Base-by-base conservation (phyloP, 140 eudicot species). In the Erigeron philadelphicus region DNA sequence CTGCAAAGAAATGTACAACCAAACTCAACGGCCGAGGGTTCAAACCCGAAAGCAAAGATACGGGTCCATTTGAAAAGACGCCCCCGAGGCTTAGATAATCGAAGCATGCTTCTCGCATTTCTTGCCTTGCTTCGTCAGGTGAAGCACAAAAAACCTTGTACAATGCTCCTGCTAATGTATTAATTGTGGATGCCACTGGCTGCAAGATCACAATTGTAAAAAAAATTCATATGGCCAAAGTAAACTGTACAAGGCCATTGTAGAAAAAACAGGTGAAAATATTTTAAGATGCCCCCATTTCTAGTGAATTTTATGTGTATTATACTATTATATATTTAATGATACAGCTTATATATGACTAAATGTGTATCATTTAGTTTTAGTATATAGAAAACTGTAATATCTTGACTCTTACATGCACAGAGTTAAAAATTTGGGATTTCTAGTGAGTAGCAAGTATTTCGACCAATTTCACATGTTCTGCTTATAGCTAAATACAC, bases 141-240 rank as follows among this genome's bases (percentile, higher is more conserved):
- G 90, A 85, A 19, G 90, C 87, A 64, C 90, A 71, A 61, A 82
- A 85, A 5, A 85, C 90, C 61, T 79, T 82, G 66, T 85, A 85
- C 57, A 85, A 53, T 0, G 90, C 90, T 31, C 83, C 90, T 8
- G 90, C 90, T 67, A 85, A 66, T 71, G 90, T 85, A 45, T 85
- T 85, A n/a, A 85, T 85, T 1, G 90, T 85, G 0, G 90, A 85
- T 35, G 90, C 90, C 71, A 85, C 90, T n/a, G 90, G 90, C 90
- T 85, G 80, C 81, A 74, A 59, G 31, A 41, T 50, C 1, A 38
- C 41, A 12, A 25, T 46, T 10, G 2, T 43, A 38, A 4, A 8
- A 41, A 43, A 64, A 18, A 56, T 70, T 42, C 10, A 19, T 43
- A 18, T 35, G 72, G 42, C 35, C 38, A 31, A 31, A 31, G 38